Evolutionary conservation across 2,329 filamentous ascomycete genomes (phyloP), one percentile per base, ranked within the genome.

Genomic region (Aureobasidium namibiae): DNA sequence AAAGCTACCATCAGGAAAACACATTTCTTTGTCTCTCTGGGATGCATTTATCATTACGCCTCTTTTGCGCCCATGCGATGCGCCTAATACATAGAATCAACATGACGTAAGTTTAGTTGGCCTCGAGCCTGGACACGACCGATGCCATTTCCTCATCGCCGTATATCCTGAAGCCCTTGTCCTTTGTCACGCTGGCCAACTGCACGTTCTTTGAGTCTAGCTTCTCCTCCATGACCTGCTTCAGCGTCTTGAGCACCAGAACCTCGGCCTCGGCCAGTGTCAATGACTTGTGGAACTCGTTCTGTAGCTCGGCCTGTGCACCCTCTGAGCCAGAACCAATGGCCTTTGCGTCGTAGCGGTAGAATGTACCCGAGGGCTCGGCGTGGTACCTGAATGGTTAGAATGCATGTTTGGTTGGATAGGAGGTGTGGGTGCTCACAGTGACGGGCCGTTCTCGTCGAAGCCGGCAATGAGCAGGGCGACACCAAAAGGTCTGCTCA

Each of bases 171-270:
- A 99, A 99, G 60, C 94, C 94, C 77, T 89, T 92, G 66, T 96
- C 92, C 81, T 92, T 95, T 63, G 94, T 99, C 60, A 99, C 94
- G 72, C 92, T 97, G 57, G 94, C 94, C 67, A 99, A 77, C 80
- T 99, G 94, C 65, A 99, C 94, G 72, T 99, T 99, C 84, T 99
- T 99, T 64, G 91, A 84, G 73, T 99, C 94, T 62, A 99, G 82
- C 80, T 99, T 99, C 85, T 99, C 94, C 78, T 99, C 94, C 94
- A 99, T 99, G 67, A 99, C 94, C 78, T 99, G 94, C 83, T 97
- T 99, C 74, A 99, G 76, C 38, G 94, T 99, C 84, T 97, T 97
- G 70, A 99, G 80, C 54, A 96, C 92, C 65, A 99, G 79, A 3
- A 92, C 94, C 79, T 99, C 94, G 61, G 94, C 94, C 72, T 99